A percentile compares a stretch with the other conserved stretches of the same genome.
phyloP scores from a whole-genome alignment of 768 basidiomycete genomes.

The Flagelloscypha sp. region DNA sequence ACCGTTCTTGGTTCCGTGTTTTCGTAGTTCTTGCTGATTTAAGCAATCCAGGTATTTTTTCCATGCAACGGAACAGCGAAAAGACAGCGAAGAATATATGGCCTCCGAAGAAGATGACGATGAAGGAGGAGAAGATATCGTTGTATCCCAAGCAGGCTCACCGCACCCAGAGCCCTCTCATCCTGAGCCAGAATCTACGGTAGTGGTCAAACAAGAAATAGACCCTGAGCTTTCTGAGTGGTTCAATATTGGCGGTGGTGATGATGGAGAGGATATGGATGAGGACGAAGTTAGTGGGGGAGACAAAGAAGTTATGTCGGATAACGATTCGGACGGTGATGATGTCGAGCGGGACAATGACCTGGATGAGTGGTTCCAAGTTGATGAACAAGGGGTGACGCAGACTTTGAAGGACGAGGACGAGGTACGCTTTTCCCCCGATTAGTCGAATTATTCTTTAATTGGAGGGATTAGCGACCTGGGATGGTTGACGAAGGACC shows the following conservation, averaged over 20 bases:
- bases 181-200: constrained; percentile 12
- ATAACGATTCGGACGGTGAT: constrained; percentile 62
- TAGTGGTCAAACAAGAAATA: constrained; percentile 22
- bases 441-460: constrained; percentile 7
- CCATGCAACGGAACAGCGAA: constrained; percentile 51
- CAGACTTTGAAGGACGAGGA: constrained; percentile 8
- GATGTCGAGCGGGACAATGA: constrained; percentile 38
- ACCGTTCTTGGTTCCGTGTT: constrained; percentile 1
- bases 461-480: constrained; percentile 33
- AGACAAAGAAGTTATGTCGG: constrained; percentile 50
- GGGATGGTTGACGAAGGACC: constrained; percentile 25
- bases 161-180: constrained; percentile 9
- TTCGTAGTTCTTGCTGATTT: not conserved
- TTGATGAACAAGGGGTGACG: constrained; percentile 8
- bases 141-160: constrained; percentile 15
- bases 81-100: constrained; percentile 43
- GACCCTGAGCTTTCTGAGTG: constrained; percentile 51
- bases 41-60: constrained; percentile 59
- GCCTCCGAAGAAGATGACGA: constrained; percentile 27
- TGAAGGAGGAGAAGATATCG: constrained; percentile 19
- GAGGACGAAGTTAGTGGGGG: constrained; percentile 19
- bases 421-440: constrained; percentile 16
- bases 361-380: constrained; percentile 32
- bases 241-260: constrained; percentile 52
- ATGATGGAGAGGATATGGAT: constrained; percentile 20